Evolutionary conservation across 148 eudicot genomes (phyloP), one percentile per base, ranked within the genome.

Genomic region (Camellia granthamiana): DNA sequence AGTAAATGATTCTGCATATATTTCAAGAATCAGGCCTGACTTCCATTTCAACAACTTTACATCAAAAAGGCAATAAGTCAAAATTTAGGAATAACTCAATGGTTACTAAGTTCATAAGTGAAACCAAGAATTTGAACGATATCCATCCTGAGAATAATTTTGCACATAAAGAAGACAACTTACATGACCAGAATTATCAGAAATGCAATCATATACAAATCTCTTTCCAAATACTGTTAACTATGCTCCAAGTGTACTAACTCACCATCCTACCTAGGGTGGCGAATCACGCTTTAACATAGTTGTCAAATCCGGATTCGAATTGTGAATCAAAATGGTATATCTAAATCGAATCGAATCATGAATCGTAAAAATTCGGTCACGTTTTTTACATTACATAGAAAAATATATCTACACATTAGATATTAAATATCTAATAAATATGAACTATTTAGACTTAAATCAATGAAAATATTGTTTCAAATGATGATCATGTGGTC

Each of bases 1-100:
- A 73, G 77, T 74, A 80, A 93, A 95, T 77, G 87, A 85, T 83
- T 90, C 98, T 95, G 92, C 84, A 80, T 69, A 58, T 52, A 83
- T 21, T 41, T 52, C 52, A 44, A 71, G 56, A 71, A 60, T 60
- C 56, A 77, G 14, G 21, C 43, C 65, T 62, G 47, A 67, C 46
- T 68, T 43, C 23, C 44, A 82, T 8, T 61, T 71, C 61, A 52
- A 51, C 62, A 82, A 14, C 44, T 59, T 43, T 14, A 63, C 10
- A 77, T 54, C 42, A 55, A 68, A 62, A 54, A 65, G 56, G 23
- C 7, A 62, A 7, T 43, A 42, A 16, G 23, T 79, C 30, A 38
- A 72, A 19, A 46, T 60, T 38, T 23, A 42, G 14, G 64, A 74
- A 41, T n/a, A 15, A 11, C 15, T 12, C 2, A 46, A 70, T 46